Evolutionary conservation across 2,329 filamentous ascomycete species (phyloP).

Genomic region (Xylariaceae sp.): DNA sequence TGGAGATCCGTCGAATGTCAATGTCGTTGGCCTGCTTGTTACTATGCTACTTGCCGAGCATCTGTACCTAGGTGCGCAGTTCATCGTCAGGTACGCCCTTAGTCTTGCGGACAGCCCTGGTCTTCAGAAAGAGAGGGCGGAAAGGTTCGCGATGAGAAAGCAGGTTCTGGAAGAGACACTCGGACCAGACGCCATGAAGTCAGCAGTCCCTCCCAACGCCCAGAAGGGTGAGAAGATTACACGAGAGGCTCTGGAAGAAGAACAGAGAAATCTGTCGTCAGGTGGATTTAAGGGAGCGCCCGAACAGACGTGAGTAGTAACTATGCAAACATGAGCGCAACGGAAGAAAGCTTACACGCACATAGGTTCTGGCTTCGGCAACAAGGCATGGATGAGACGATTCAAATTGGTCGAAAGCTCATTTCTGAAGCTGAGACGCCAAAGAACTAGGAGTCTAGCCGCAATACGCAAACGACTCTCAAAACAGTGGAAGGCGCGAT

Average conservation of each 20-base stretch:
- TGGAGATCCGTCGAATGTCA: conserved; percentile 68
- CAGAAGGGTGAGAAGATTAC: conserved; percentile 62
- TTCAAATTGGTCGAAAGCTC: conserved; percentile 53
- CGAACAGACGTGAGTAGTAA: conserved; percentile 47
- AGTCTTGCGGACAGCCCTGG: conserved; percentile 82
- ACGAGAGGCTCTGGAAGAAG: conserved; percentile 62
- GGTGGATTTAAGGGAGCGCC: conserved; percentile 45
- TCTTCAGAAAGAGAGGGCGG: conserved; percentile 77
- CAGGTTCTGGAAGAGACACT: conserved; percentile 73
- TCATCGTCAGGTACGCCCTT: conserved; percentile 69
- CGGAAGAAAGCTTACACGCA: conserved; percentile 18
- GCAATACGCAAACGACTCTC: not conserved
- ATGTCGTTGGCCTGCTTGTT: conserved; percentile 76
- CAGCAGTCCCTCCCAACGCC: conserved; percentile 45
- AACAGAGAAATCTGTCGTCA: conserved; percentile 51
- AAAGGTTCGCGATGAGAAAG: conserved; percentile 78
- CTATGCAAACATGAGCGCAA: not conserved
- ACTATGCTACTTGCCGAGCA: conserved; percentile 86
- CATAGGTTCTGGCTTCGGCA: conserved; percentile 62
- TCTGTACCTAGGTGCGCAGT: conserved; percentile 76
- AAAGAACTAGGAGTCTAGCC: conserved; percentile 10
- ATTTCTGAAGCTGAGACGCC: conserved; percentile 45
- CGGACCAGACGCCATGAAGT: conserved; percentile 53
- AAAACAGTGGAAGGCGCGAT: conserved; percentile 3
- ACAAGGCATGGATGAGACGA: conserved; percentile 55